phyloP scores from a whole-genome alignment of 73 alveolate genomes.

The Symbiodinium pilosum region DNA sequence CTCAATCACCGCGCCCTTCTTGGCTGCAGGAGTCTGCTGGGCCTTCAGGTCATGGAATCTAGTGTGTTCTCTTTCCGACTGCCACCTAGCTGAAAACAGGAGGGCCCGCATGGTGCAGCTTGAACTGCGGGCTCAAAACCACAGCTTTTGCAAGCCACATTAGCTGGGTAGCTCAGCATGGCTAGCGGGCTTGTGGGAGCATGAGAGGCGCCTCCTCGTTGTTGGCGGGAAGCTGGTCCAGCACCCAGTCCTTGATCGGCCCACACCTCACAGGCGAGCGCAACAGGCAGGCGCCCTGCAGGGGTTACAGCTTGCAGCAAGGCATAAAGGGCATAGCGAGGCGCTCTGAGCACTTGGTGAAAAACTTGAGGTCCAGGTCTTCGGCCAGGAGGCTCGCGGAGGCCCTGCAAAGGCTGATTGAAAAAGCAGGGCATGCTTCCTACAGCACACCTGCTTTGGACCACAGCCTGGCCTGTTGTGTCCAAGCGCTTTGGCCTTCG shows the following conservation, averaged over 20 bases:
- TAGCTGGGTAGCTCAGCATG: too few species aligned
- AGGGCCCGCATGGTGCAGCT: too few species aligned
- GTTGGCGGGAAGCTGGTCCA: conserved; percentile 40
- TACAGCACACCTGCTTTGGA: too few species aligned
- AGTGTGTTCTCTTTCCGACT: too few species aligned
- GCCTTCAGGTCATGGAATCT: conserved; percentile 20
- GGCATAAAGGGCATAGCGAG: too few species aligned
- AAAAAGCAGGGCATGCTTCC: too few species aligned
- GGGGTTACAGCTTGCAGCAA: not conserved
- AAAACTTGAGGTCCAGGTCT: conserved; percentile 73
- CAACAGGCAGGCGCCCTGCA: not conserved
- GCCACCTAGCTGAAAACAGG: too few species aligned
- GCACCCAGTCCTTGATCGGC: conserved; percentile 82
- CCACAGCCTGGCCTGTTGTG: conserved; percentile 48
- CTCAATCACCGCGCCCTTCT: conserved; percentile 40
- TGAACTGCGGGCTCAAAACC: too few species aligned
- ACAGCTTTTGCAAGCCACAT: too few species aligned
- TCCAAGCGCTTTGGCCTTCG: conserved; percentile 58
- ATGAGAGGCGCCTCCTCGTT: conserved; percentile 23
- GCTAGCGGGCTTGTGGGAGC: not conserved
- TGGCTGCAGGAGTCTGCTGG: not conserved
- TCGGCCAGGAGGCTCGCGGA: conserved; percentile 64
- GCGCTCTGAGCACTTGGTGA: conserved; percentile 73
- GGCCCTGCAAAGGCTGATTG: conserved; percentile 25
- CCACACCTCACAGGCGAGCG: conserved; percentile 75